Base-by-base conservation (phyloP, 331 rosid genomes). In the Quercus lobata region DNA sequence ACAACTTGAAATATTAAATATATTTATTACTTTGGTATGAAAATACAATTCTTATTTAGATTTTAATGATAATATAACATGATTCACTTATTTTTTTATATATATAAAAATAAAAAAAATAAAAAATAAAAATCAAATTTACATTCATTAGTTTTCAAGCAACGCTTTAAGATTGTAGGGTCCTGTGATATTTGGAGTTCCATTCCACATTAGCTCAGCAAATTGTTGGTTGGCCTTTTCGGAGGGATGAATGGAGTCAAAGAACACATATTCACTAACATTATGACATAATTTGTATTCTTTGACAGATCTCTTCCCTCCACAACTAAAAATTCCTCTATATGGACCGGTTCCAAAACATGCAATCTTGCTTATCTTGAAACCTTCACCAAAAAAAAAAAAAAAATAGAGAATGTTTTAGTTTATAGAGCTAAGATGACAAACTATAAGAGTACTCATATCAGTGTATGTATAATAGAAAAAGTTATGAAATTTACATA, bases 271-370 rank as follows among this genome's bases (percentile, higher is more conserved):
- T 16, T 56, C 30, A 34, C 54, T 56, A 4, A 68, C 30, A 21
- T 57, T 34, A 5, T 34, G 53, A 41, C 78, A 74, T 74, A 74
- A n/a, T 18, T 55, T 54, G 22, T 57, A 74, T 16, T 34, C 46
- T 27, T 37, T 37, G 46, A 25, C 34, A 2, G 68, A 55, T 15
- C 27, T n/a, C 1, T 24, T 69, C 1, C 81, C 75, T 53, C 81
- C 82, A 68, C 79, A 80, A 27, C 17, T 54, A 2, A 5, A 14
- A 37, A 37, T 8, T 37, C 46, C 46, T 37, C 46, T 0, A 37
- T 37, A 37, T 37, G 46, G 46, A 37, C 83, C 83, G 18, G 17
- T 32, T 58, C 83, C 83, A 56, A 79, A 80, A 18, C 83, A 80
- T 7, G 79, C 79, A 29, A 14, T 8, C 12, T 25, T n/a, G 69